Conservation (phyloP, 75 land plant species). For the Chamaecyparis obtusa region DNA sequence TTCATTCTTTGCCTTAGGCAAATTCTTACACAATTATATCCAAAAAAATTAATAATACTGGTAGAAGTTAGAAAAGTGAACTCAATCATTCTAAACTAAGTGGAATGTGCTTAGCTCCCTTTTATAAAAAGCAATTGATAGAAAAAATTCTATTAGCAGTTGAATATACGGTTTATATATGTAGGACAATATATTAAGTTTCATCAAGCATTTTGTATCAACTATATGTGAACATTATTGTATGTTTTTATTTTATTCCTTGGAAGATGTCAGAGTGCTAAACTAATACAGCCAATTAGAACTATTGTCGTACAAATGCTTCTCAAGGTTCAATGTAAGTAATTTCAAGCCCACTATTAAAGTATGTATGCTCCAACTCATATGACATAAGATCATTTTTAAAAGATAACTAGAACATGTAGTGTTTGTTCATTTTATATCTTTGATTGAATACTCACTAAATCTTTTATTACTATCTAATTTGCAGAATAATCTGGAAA, state of each 20-base stretch:
- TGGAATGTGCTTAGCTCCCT: not conserved
- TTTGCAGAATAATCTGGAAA: too few relatives aligned
- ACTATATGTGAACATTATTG: not conserved
- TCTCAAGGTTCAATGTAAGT: conserved; percentile 39
- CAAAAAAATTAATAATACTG: too few relatives aligned
- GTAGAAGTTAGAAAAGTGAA: not conserved
- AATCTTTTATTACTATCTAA: too few relatives aligned
- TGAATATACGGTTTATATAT: not conserved
- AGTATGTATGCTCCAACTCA: not conserved
- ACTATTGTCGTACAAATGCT: conserved; percentile 56
- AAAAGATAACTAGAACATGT: not conserved
- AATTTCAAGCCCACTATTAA: not conserved
- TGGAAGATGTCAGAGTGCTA: conserved; percentile 19
- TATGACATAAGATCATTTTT: not conserved
- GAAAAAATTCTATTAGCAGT: not conserved
- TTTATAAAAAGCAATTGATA: not conserved
- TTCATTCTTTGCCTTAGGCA: too few relatives aligned
- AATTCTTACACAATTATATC: too few relatives aligned
- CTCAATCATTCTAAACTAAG: not conserved
- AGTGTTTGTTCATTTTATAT: too few relatives aligned
- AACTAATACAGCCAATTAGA: conserved; percentile 39
- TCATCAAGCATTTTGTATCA: not conserved
- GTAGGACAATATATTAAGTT: too few relatives aligned
- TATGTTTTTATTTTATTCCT: not conserved
- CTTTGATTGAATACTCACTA: too few relatives aligned